A percentile compares a stretch with the other conserved stretches of the same genome.
These are phyloP conservation scores for Asterophora parasitica DNA, from an alignment of 768 basidiomycete genomes.

Conservation along the genomic window DNA sequence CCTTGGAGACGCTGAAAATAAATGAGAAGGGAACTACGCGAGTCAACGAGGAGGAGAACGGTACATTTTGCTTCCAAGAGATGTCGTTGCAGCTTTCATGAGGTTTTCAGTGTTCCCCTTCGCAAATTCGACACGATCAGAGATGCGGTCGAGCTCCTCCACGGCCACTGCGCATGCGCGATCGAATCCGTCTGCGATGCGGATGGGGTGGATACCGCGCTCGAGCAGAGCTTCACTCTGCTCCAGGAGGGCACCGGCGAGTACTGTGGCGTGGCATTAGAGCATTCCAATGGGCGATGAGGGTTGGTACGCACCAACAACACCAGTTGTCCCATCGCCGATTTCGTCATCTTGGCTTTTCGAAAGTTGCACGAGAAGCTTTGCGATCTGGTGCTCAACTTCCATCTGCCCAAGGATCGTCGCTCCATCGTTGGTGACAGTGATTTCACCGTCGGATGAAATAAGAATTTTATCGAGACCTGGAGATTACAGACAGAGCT, in stretches of 20 bases:
- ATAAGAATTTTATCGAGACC: conserved; percentile 95
- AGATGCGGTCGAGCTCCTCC: conserved; percentile 84
- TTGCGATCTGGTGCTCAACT: conserved; percentile 98
- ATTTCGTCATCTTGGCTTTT: conserved; percentile 99
- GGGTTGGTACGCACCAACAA: conserved; percentile 72
- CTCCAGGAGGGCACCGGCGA: conserved; percentile 96
- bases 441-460: conserved; percentile 97
- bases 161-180: conserved; percentile 89
- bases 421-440: conserved; percentile 98
- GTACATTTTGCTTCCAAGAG: conserved; percentile 96
- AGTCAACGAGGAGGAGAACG: conserved; percentile 19
- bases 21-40: conserved; percentile 1
- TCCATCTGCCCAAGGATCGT: conserved; percentile 99
- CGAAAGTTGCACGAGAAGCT: conserved; percentile 91
- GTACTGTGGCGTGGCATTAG: conserved; percentile 45
- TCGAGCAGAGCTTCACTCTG: conserved; percentile 96
- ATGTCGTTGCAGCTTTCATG: conserved; percentile 92
- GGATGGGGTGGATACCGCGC: conserved; percentile 97
- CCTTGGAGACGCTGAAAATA: conserved; percentile 84
- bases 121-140: conserved; percentile 86
- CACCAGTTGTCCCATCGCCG: conserved; percentile 98
- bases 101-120: conserved; percentile 80
- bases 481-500: conserved; percentile 29
- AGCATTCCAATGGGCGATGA: conserved; percentile 1
- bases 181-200: conserved; percentile 98